Evolutionary conservation across 108 stramenopile species (phyloP).

Genomic region (Chaetoceros muelleri): DNA sequence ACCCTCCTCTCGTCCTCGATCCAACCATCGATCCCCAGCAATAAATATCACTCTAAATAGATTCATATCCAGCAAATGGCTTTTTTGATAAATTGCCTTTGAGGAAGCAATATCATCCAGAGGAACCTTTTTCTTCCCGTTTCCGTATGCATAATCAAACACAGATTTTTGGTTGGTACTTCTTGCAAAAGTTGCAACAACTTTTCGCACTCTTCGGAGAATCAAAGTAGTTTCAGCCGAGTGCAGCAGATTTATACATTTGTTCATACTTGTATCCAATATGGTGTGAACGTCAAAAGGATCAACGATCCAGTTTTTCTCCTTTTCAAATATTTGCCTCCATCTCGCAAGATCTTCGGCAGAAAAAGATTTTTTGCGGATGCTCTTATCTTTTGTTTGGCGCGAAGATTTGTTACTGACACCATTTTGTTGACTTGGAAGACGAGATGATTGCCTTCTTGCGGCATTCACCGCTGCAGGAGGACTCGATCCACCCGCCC

Average conservation of each 20-base stretch:
- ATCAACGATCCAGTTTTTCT: constrained; percentile 26
- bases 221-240: constrained; percentile 29
- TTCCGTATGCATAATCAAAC: too few relatives aligned
- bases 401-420: neutral
- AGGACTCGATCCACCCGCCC: too few relatives aligned
- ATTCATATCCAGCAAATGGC: neutral
- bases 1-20: neutral
- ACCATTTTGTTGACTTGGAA: neutral
- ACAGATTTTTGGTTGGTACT: neutral
- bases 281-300: constrained; percentile 39
- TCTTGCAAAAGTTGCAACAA: constrained; percentile 8
- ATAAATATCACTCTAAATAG: neutral
- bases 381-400: neutral
- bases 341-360: constrained; percentile 8
- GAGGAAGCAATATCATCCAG: neutral
- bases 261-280: constrained; percentile 21
- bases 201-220: constrained; percentile 33
- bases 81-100: neutral
- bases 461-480: too few relatives aligned
- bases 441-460: neutral
- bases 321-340: constrained; percentile 24
- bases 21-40: neutral
- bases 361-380: neutral
- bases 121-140: constrained; percentile 1
- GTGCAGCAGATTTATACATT: constrained; percentile 19